Evolutionary conservation across 495 filamentous ascomycete species (phyloP).

Genomic region (Achaetomiella virescens): DNA sequence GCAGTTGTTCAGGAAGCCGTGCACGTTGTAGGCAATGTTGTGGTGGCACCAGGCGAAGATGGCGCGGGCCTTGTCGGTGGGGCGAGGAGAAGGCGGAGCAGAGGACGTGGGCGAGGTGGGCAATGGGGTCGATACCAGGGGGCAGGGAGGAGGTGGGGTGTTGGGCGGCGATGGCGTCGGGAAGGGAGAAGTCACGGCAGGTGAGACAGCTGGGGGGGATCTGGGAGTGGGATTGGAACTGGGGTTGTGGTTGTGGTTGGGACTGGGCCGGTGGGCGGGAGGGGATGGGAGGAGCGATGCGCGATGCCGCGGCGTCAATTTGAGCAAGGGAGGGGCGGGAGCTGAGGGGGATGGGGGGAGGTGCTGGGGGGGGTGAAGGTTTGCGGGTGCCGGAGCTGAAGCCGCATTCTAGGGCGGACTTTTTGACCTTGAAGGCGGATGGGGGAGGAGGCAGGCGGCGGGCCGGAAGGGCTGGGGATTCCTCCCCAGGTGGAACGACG

Average conservation of each 20-base stretch:
- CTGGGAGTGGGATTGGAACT: constrained; percentile 24
- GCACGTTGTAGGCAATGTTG: constrained; percentile 79
- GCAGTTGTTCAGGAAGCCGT: constrained; percentile 65
- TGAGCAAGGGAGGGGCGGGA: constrained; percentile 39
- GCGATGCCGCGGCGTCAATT: constrained; percentile 36
- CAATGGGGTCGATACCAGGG: constrained; percentile 54
- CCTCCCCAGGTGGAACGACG: constrained; percentile 7
- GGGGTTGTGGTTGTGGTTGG: background rate
- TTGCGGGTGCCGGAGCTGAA: constrained; percentile 15
- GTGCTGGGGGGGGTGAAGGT: constrained; percentile 17
- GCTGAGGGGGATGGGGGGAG: constrained; percentile 43
- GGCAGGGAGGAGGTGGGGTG: constrained; percentile 67
- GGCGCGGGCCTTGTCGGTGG: constrained; percentile 81
- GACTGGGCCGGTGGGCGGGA: constrained; percentile 17
- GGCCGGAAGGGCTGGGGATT: constrained; percentile 24
- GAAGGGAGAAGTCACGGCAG: constrained; percentile 81
- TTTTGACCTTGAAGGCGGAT: constrained; percentile 19
- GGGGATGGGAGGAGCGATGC: constrained; percentile 20
- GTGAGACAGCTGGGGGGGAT: constrained; percentile 50
- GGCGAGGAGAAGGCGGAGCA: constrained; percentile 69
- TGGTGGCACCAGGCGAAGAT: constrained; percentile 96
- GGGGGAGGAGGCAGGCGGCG: constrained; percentile 40
- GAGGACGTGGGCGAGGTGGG: constrained; percentile 68
- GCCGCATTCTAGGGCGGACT: constrained; percentile 19
- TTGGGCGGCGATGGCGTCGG: constrained; percentile 70